Evolutionary conservation across 1,284 basidiomycete genomes (phyloP), one percentile per base, ranked within the genome.

Genomic region (Athelia psychrophila): DNA sequence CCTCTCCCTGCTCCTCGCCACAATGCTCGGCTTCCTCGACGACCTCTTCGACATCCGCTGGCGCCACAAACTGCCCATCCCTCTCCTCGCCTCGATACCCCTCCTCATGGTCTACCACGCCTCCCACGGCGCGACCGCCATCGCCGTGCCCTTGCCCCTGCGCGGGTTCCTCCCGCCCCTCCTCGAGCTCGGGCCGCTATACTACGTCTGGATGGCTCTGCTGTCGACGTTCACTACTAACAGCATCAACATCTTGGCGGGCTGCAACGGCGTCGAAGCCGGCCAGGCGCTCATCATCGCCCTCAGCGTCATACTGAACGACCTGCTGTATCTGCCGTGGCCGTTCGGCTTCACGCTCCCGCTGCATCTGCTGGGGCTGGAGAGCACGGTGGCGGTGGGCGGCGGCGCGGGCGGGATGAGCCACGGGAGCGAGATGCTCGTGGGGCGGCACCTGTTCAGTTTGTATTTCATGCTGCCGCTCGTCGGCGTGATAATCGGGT

Each of bases 31-130:
- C 9, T 98, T 99, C 64, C 76, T 98, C 46, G 97, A 99, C 64
- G 97, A 99, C 68, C 83, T 99, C 1, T 99, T 99, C 62, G 97
- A 99, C 67, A 98, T 99, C 58, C 86, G 97, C 12, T 99, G 97
- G 97, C 74, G 97, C 54, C 94, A 98, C 73, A 99, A 99, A 69
- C 72, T 99, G 8, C 97, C 97, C 0, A 97, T 99, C 51, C 97
- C 95, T 0, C 83, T 99, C 62, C 91, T 99, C 52, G 93, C 94
- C 0, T 92, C 93, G 16, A 92, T 99, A 19, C 97, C 97, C 1
- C 81, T 98, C 20, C 76, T 99, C 30, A 88, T 98, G 68, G 95
- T 98, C 2, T 99, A 99, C 72, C 96, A 92, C 66, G 93, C 96
- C 2, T 95, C 96, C 58, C 83, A 84, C 13, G 97, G 97, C 1